Conservation (phyloP, 306 rosid genomes). For the Cercis canadensis region DNA sequence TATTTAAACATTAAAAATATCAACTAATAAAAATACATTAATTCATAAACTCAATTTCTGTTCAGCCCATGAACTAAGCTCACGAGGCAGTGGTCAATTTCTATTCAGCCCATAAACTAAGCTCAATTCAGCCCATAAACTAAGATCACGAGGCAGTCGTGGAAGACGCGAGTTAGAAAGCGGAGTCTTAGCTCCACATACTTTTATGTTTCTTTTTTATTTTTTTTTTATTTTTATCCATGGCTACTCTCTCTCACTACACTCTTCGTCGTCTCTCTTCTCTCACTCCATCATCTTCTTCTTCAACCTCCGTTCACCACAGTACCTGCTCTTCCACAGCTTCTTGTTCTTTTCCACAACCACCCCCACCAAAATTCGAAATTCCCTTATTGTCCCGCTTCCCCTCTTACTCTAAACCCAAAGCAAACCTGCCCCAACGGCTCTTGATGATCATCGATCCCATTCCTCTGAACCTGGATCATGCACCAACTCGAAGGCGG, state of each 20-base stretch:
- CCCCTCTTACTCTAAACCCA: slow-evolving; percentile 41
- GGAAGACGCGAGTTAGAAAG: not conserved
- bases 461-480: slow-evolving; percentile 13
- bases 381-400: slow-evolving; percentile 34
- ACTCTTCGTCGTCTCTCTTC: slow-evolving; percentile 55
- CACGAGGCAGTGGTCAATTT: no score
- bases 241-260: slow-evolving; percentile 64
- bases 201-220: not conserved
- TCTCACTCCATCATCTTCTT: slow-evolving; percentile 31
- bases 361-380: slow-evolving; percentile 42
- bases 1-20: no score
- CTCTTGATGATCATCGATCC: slow-evolving; percentile 59
- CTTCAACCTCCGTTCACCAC: slow-evolving; percentile 22
- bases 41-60: no score
- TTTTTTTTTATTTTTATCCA: slow-evolving; percentile 46
- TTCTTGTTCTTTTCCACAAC: slow-evolving; percentile 49
- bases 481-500: no score
- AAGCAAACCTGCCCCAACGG: slow-evolving; percentile 44
- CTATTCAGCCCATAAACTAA: no score
- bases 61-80: no score
- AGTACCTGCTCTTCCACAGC: slow-evolving; percentile 42
- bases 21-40: no score
- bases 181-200: slow-evolving; percentile 41
- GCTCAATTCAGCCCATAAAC: no score
- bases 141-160: no score